These are phyloP conservation scores for Acorus calamus DNA, from an alignment of 106 monocot species.

Conservation along the genomic window DNA sequence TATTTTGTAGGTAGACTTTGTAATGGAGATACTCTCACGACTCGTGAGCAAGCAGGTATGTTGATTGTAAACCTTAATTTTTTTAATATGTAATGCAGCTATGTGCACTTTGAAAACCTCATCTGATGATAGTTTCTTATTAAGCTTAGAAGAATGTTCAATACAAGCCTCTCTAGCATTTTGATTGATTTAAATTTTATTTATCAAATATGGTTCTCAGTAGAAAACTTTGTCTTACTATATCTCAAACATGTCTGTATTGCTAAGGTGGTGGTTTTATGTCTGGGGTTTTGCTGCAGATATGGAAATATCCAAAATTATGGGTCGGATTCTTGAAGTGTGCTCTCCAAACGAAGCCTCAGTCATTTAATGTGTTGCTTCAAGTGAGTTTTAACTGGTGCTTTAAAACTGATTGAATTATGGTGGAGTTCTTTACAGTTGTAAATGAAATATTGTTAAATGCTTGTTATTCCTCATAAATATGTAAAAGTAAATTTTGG, in stretches of 20 bases:
- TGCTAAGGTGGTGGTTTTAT: not conserved
- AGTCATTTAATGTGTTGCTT: slow-evolving; percentile 75
- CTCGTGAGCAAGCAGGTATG: slow-evolving; percentile 91
- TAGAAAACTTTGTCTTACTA: too few species aligned
- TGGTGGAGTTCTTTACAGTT: not conserved
- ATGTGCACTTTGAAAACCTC: too few species aligned
- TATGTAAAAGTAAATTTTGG: too few species aligned
- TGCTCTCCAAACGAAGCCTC: slow-evolving; percentile 71
- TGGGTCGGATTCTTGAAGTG: slow-evolving; percentile 98
- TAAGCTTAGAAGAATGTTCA: too few species aligned
- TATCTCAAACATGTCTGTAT: not conserved
- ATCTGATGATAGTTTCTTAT: too few species aligned
- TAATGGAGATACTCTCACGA: slow-evolving; percentile 87
- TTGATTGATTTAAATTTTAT: too few species aligned
- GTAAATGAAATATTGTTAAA: not conserved
- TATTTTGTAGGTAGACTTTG: slow-evolving; percentile 78
- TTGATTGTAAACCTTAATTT: too few species aligned
- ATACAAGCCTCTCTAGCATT: too few species aligned
- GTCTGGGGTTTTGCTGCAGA: slow-evolving; percentile 28
- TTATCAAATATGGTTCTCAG: too few species aligned
- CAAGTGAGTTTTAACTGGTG: slow-evolving; percentile 47
- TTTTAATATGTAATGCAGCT: too few species aligned
- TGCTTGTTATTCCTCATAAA: too few species aligned
- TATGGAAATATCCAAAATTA: slow-evolving; percentile 94
- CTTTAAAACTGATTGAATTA: not conserved